A percentile compares a stretch with the other conserved stretches of the same genome.
Evolutionary conservation across 2,329 filamentous ascomycete species (phyloP).

Genomic region (Nothopassalora personata): DNA sequence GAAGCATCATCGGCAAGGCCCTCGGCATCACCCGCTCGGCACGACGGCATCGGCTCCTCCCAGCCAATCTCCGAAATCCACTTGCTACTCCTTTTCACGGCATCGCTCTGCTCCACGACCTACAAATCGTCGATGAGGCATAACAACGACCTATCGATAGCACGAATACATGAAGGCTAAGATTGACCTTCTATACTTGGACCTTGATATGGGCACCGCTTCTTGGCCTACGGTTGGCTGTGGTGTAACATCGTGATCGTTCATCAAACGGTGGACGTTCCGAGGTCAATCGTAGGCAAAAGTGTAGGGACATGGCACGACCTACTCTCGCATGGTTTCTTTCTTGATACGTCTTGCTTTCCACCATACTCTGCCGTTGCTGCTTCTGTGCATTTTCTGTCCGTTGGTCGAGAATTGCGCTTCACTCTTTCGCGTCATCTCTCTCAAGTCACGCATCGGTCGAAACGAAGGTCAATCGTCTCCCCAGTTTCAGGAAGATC

Average conservation of each 20-base stretch:
- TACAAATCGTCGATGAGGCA: neutral
- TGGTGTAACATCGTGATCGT: neutral
- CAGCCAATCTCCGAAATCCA: neutral
- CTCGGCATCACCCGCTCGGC: neutral
- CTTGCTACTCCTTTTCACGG: neutral
- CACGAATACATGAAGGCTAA: neutral
- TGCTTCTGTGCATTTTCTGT: neutral
- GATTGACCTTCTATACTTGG: neutral
- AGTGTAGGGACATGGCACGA: neutral
- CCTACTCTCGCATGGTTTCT: neutral
- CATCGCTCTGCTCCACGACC: neutral
- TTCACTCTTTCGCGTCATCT: slow-evolving; percentile 18
- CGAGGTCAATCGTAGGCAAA: neutral
- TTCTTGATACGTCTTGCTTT: neutral
- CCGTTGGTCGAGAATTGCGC: slow-evolving; percentile 5
- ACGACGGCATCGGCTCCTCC: neutral
- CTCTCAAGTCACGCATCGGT: slow-evolving; percentile 9
- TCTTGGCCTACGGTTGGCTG: neutral
- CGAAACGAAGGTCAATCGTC: slow-evolving; percentile 3
- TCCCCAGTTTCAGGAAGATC: neutral
- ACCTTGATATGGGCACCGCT: neutral
- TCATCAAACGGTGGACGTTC: neutral
- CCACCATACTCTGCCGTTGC: no score
- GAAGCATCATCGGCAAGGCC: neutral
- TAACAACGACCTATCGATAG: neutral